Percentiles rank a stretch among this genome's conserved stretches.
Conservation (phyloP, 1,284 basidiomycete species). For the Schizophyllum commune region DNA sequence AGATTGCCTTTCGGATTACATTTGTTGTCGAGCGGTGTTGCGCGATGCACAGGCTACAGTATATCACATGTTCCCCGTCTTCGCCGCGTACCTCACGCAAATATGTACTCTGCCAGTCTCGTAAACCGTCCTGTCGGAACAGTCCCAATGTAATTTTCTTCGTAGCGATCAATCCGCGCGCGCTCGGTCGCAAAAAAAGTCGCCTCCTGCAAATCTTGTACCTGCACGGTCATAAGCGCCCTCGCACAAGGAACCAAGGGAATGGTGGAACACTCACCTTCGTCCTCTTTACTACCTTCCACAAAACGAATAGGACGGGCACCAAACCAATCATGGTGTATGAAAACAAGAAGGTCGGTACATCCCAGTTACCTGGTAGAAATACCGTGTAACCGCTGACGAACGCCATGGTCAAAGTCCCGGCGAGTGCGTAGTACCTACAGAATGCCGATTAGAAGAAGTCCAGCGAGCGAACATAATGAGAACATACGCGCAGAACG, state of each 20-base stretch:
- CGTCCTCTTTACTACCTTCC: neutral
- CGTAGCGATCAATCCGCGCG: neutral
- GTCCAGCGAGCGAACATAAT: neutral
- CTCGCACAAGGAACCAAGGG: no score
- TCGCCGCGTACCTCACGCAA: neutral
- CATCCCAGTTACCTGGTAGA: constrained; percentile 46
- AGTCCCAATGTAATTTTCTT: neutral
- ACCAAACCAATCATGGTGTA: constrained; percentile 35
- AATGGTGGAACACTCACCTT: neutral
- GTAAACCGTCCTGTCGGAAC: neutral
- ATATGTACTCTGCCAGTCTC: neutral
- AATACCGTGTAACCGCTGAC: constrained; percentile 48
- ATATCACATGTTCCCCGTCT: no score
- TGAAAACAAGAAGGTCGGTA: constrained; percentile 49
- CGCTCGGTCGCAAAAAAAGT: neutral
- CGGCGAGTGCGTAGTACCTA: constrained; percentile 34
- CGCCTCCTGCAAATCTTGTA: neutral
- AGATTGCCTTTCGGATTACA: no score
- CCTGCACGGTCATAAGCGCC: neutral
- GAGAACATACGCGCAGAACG: constrained; percentile 35
- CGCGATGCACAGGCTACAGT: no score
- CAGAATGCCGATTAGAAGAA: constrained; percentile 4
- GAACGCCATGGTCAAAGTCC: constrained; percentile 44
- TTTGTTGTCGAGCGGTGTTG: no score
- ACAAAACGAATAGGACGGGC: neutral